phyloP scores from a whole-genome alignment of 352 stramenopile species.

The Phytophthora podocarpi region DNA sequence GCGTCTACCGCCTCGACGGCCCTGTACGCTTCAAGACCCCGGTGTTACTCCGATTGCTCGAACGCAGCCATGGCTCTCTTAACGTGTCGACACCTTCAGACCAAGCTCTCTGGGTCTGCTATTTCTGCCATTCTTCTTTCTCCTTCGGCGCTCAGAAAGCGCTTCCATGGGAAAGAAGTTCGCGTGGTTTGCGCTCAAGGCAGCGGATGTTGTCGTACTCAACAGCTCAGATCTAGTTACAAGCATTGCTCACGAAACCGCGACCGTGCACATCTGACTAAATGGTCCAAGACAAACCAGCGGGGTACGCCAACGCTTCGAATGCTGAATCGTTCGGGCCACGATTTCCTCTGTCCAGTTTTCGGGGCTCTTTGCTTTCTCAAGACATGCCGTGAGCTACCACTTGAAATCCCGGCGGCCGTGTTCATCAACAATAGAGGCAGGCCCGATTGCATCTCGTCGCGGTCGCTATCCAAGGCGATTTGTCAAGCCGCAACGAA shows the following conservation, averaged over 20 bases:
- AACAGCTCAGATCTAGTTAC: background rate
- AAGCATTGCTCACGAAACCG: background rate
- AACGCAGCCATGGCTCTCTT: background rate
- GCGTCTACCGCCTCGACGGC: too few relatives aligned
- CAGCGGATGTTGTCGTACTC: background rate
- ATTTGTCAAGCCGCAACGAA: too few relatives aligned
- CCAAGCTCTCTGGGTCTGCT: slow-evolving; percentile 5
- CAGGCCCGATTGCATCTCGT: too few relatives aligned
- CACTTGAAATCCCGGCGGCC: too few relatives aligned
- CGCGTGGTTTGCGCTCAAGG: slow-evolving; percentile 6
- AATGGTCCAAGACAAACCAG: background rate
- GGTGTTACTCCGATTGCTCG: background rate
- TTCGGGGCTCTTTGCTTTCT: too few relatives aligned
- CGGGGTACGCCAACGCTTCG: background rate
- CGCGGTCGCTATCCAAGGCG: too few relatives aligned
- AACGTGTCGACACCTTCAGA: background rate
- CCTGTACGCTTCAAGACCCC: background rate
- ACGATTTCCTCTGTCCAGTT: too few relatives aligned
- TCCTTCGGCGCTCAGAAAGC: slow-evolving; percentile 8
- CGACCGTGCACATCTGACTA: background rate
- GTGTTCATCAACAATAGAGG: too few relatives aligned
- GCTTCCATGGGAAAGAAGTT: background rate
- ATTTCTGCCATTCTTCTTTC: slow-evolving; percentile 8
- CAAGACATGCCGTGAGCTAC: too few relatives aligned
- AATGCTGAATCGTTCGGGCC: too few relatives aligned